phyloP scores from a whole-genome alignment of 2,329 filamentous ascomycete species.

The Fusarium phyllophilum region DNA sequence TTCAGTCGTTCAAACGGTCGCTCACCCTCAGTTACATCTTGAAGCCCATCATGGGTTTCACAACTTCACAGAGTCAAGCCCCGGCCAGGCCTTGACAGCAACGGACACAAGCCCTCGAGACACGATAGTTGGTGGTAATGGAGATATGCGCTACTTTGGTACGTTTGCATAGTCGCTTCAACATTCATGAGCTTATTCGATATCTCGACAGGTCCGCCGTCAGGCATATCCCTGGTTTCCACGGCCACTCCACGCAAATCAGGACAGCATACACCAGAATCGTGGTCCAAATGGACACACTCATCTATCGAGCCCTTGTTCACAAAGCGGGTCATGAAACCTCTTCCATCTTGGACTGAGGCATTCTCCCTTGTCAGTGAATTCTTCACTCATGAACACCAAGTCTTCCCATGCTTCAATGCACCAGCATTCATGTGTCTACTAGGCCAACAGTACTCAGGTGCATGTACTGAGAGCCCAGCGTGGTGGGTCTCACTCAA shows the following conservation, averaged over 20 bases:
- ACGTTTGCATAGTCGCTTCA: not conserved
- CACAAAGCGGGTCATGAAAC: not conserved
- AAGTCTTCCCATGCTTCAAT: not conserved
- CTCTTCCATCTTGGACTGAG: not conserved
- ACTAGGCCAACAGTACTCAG: not conserved
- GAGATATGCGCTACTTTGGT: not conserved
- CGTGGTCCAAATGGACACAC: not conserved
- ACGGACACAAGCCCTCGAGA: not conserved
- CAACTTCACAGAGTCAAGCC: not conserved
- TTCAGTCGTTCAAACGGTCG: not conserved
- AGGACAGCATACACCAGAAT: not conserved
- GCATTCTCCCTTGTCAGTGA: not conserved
- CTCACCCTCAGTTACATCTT: not conserved
- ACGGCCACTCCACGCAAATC: not conserved
- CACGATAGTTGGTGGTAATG: not conserved
- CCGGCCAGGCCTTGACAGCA: not conserved
- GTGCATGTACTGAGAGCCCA: not conserved
- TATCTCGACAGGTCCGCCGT: not conserved
- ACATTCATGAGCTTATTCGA: not conserved
- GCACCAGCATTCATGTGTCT: not conserved
- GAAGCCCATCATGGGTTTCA: not conserved
- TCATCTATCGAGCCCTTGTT: not conserved
- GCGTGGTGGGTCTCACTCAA: not conserved
- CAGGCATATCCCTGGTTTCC: not conserved
- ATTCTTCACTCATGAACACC: not conserved